Evolutionary conservation across 2,329 filamentous ascomycete species (phyloP).

Genomic region (Fusarium newnesense): DNA sequence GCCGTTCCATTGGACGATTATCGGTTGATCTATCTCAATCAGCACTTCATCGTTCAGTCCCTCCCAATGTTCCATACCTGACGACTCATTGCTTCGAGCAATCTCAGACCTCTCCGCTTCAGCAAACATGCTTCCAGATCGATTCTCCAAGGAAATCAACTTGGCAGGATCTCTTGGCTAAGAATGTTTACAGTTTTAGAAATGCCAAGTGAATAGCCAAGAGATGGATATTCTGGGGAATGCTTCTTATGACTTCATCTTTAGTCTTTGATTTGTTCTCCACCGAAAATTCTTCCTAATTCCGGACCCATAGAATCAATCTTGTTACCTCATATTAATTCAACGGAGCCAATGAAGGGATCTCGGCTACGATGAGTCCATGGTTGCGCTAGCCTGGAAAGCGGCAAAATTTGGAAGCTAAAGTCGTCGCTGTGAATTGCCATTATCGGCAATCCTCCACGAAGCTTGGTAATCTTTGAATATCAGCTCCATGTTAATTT

Average conservation of each 20-base stretch:
- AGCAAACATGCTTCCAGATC: too few relatives aligned
- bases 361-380: accelerated
- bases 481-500: too few relatives aligned
- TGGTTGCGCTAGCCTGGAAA: neutral
- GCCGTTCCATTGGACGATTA: conserved; percentile 11
- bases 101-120: neutral
- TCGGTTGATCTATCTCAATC: neutral
- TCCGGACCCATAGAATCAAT: conserved; percentile 2
- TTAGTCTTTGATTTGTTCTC: neutral
- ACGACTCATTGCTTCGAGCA: neutral
- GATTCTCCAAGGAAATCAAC: too few relatives aligned
- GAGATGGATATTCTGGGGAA: neutral
- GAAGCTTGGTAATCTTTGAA: neutral
- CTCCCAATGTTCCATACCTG: neutral
- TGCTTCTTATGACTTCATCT: conserved; percentile 9
- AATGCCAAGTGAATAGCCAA: conserved; percentile 25
- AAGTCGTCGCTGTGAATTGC: neutral
- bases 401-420: neutral
- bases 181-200: neutral
- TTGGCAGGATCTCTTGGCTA: conserved; percentile 1
- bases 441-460: neutral
- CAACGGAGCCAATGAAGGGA: neutral
- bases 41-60: neutral
- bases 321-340: conserved; percentile 7
- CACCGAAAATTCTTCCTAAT: neutral